Evolutionary conservation across 129 eudicot genomes (phyloP).

Genomic region (Gnaphalium uliginosum): DNA sequence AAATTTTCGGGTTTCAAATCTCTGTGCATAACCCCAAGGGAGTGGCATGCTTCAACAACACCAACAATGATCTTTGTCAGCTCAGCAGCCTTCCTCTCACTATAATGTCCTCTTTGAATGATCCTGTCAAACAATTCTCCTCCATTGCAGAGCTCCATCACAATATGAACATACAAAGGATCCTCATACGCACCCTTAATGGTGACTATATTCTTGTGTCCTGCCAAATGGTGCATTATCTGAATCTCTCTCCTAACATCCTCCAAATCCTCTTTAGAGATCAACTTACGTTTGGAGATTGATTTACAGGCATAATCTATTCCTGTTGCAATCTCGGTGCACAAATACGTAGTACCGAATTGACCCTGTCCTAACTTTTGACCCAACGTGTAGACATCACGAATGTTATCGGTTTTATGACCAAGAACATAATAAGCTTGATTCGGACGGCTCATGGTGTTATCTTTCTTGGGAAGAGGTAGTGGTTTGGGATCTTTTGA

Average conservation of each 20-base stretch:
- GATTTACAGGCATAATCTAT: conserved; percentile 85
- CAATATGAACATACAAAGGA: conserved; percentile 84
- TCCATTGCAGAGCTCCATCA: conserved; percentile 90
- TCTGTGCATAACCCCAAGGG: conserved; percentile 93
- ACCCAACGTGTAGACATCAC: conserved; percentile 78
- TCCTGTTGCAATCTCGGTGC: conserved; percentile 74
- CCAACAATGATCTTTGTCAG: conserved; percentile 80
- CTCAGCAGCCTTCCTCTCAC: conserved; percentile 90
- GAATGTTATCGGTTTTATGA: conserved; percentile 75
- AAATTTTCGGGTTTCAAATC: conserved; percentile 88
- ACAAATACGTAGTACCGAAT: conserved; percentile 81
- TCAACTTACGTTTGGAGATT: conserved; percentile 83
- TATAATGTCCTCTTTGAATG: conserved; percentile 89
- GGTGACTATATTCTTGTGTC: conserved; percentile 83
- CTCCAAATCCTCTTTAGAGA: conserved; percentile 84
- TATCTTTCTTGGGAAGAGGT: conserved; percentile 53
- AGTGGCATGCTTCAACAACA: conserved; percentile 84
- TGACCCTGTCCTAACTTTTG: conserved; percentile 87
- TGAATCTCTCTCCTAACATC: conserved; percentile 98
- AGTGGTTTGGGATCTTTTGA: conserved; percentile 39
- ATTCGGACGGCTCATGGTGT: conserved; percentile 52
- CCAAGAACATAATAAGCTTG: conserved; percentile 75
- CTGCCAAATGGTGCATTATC: conserved; percentile 98
- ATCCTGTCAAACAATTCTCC: conserved; percentile 91
- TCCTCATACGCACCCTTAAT: conserved; percentile 97